Evolutionary conservation across 495 filamentous ascomycete genomes (phyloP).

Genomic region (Hypoxylon subgilvum): DNA sequence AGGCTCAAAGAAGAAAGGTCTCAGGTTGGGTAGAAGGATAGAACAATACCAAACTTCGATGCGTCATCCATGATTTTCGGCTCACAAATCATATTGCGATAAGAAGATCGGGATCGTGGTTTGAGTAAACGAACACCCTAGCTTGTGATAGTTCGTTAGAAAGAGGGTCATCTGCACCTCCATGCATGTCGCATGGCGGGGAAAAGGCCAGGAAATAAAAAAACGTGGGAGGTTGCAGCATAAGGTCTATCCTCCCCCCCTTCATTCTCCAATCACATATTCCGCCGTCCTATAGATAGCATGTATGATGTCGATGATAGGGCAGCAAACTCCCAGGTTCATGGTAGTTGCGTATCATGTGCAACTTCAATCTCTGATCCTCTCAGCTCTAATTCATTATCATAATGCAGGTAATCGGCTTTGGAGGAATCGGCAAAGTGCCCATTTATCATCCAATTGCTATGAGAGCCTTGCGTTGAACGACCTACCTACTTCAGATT

Average conservation of each 20-base stretch:
- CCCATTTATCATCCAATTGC: too few species aligned
- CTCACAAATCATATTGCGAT: conserved; percentile 1
- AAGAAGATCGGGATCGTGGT: conserved; percentile 20
- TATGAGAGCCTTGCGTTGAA: too few species aligned
- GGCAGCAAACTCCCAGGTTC: conserved; percentile 1
- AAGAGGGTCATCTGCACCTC: conserved; percentile 44
- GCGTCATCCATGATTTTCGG: conserved; percentile 18
- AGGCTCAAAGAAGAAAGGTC: conserved; percentile 16
- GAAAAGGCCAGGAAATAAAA: conserved; percentile 38
- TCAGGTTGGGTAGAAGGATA: conserved; percentile 1
- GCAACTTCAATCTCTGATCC: conserved; percentile 7
- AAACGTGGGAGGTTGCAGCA: conserved; percentile 45
- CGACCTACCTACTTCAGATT: conserved; percentile 1
- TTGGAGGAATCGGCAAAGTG: too few species aligned
- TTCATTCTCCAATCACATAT: conserved; percentile 28
- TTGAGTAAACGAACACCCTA: conserved; percentile 25
- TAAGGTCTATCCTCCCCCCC: conserved; percentile 13
- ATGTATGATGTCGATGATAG: conserved; percentile 28
- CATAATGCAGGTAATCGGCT: conserved; percentile 2
- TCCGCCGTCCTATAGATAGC: conserved; percentile 10
- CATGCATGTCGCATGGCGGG: conserved; percentile 40
- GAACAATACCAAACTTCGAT: conserved; percentile 8
- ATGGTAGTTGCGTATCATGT: not conserved
- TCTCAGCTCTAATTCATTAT: not conserved
- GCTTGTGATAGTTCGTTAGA: conserved; percentile 35